Base-by-base conservation (phyloP, 495 filamentous ascomycete genomes). In the Immersiella caudata region DNA sequence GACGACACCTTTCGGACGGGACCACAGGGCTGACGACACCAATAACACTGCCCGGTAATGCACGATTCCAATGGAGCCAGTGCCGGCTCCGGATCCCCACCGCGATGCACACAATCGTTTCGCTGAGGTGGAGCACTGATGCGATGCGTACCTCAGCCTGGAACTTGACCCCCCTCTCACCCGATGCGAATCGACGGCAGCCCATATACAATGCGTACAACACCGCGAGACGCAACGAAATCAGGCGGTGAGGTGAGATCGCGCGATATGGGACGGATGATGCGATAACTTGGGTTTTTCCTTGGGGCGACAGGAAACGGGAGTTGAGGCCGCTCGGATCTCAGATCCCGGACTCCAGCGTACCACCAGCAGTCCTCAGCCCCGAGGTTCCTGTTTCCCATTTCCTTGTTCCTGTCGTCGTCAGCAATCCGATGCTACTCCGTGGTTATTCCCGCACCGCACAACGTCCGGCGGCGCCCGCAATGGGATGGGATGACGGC, bases 21-120 rank as follows among this genome's bases (percentile, higher is more conserved):
- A 14, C 26, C 24, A 59, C 56, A 59, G 56, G 56, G 56, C 56
- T 59, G 56, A 59, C 25, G 56, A 33, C 25, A 33, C 18, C 56
- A 59, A 59, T 55, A 55, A 46, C 40, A 46, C 40, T 12, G 40
- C 40, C 40, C 40, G 40, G 40, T 46, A 46, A 46, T 46, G 40
- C 40, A 46, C 40, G 5, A 14, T 18, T 14, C 40, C 40, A 46
- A 46, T 46, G 40, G 40, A 6, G 40, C 11, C 16, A 33, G 8
- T 33, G 29, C 29, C 29, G 29, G 40, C 4, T 36, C 40, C 40
- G 40, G 40, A 46, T 46, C 40, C 40, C 40, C 40, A 46, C 40
- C 8, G 29, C 29, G 29, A 3, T 46, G 40, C 40, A 46, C 40
- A 46, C 11, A 46, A 46, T 46, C 40, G 40, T 46, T 46, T 46